Evolutionary conservation across 208 protist genomes (phyloP), one percentile per base, ranked within the genome.

Genomic region (Trypanosomatidae sp.): DNA sequence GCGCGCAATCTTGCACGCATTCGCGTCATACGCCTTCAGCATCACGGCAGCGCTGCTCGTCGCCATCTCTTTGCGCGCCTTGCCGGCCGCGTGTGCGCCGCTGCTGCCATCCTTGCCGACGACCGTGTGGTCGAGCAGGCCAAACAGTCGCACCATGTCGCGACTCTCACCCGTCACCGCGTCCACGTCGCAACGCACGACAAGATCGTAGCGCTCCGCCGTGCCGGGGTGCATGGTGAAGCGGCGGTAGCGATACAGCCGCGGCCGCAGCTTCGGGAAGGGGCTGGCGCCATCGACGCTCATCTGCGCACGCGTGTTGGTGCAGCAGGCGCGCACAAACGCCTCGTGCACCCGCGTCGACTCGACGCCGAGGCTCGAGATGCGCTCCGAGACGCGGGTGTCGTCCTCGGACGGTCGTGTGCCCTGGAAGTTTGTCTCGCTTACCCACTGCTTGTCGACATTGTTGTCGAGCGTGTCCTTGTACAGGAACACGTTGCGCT

Each of bases 121-220:
- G 7, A 57, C 47, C 20, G 54, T 70, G 42, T 81, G 72, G 67
- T 93, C 80, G 41, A 93, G 61, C 20, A 90, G 70, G 45, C 71
- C 78, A 56, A 93, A 93, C 19, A 77, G 33, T 44, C 85, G 85
- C 19, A 84, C 28, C 27, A 61, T 66, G 22, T 69, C 61, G 50
- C 75, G 44, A 13, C 68, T 61, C 32, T 58, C 41, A 20, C 57
- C 43, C 43, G 53, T 66, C 26, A 83, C 62, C 0, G 77, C 76
- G 42, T 93, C 85, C 6, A 93, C 41, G 44, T 89, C 77, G 52
- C 74, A 88, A 27, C 85, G 85, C 28, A 93, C 85, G 32, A 93
- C 60, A 35, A 93, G 50, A 45, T 88, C 74, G 67, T 93, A 93
- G 19, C 60, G 61, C 41, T 69, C 52, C 71, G 56, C 56, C 10